phyloP scores from a whole-genome alignment of 768 basidiomycete species.

The Suillus weaverae region DNA sequence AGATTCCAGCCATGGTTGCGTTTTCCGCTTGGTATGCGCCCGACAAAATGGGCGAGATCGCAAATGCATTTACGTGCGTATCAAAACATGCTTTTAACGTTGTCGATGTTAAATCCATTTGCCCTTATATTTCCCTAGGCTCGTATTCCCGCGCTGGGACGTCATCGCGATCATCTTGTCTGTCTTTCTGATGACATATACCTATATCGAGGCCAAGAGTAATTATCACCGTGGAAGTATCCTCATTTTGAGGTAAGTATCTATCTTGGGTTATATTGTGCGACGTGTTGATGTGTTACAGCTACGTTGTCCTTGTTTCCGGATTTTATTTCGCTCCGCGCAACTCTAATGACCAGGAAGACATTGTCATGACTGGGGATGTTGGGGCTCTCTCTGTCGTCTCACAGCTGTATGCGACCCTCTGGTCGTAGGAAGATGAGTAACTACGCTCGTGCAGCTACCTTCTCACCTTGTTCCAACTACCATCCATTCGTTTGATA shows the following conservation, averaged over 20 bases:
- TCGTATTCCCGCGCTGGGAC: conserved; percentile 99
- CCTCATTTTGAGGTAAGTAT: conserved; percentile 78
- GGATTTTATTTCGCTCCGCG: conserved; percentile 92
- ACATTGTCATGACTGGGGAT: conserved; percentile 9
- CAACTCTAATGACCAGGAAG: conserved; percentile 22
- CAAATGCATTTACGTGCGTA: conserved; percentile 91
- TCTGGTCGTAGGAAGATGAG: neutral
- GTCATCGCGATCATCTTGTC: conserved; percentile 92
- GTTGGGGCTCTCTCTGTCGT: conserved; percentile 5
- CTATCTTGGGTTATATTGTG: neutral
- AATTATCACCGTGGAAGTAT: conserved; percentile 98
- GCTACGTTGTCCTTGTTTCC: conserved; percentile 86
- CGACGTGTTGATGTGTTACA: conserved; percentile 31
- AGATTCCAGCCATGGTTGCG: conserved; percentile 98
- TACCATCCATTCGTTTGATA: conserved; percentile 1
- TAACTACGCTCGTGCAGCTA: neutral
- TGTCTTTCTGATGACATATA: conserved; percentile 97
- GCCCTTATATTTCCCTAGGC: conserved; percentile 42
- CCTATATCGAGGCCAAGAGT: conserved; percentile 97
- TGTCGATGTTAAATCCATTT: neutral
- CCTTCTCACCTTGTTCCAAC: conserved; percentile 17
- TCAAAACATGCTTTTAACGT: neutral
- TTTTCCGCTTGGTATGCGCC: conserved; percentile 96
- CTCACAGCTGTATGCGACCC: conserved; percentile 7
- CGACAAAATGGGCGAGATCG: conserved; percentile 78